Evolutionary conservation across 2,329 filamentous ascomycete species (phyloP), one percentile per base, ranked within the genome.

Genomic region (Cercospora sojina): DNA sequence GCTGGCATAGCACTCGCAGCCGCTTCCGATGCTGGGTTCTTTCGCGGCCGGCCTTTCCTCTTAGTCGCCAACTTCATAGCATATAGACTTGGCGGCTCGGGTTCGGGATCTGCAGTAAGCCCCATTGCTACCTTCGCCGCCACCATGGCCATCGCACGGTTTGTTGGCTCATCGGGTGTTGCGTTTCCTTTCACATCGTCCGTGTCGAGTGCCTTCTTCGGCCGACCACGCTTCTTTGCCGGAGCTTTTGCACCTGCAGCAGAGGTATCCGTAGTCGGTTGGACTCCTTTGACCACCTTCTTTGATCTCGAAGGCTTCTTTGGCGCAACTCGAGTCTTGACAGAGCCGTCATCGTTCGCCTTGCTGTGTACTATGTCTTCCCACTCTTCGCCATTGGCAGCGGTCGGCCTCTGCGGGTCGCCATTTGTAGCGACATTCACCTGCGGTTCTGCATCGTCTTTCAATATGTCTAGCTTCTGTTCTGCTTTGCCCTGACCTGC

Each of bases 331-430:
- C 23, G 35, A 23, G 57, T 32, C 18, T 58, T 41, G 9, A 69
- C 25, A 49, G 72, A 72, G 63, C 66, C 67, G 31, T 72, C 71
- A 2, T 70, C 67, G n/a, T 63, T 31, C 7, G 55, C 23, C 56
- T 51, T 20, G 20, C 31, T 35, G 29, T n/a, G 35, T 27, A 12
- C 25, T 27, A 16, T n/a, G 12, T 27, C 25, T 31, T 49, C 35
- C 20, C 20, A 10, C 60, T 43, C 58, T 27, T 62, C 57, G 12
- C 49, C 59, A 31, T 16, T 20, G 32, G 25, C 56, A 31, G 35
- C 32, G 35, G 43, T 18, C 12, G 1, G 2, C 25, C 2, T 23
- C 5, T 25, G 32, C 3, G 23, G 20, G 10, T 31, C n/a, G 23
- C 23, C 32, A 12, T 41, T 23, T 10, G 51, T 27, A 55, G 13